Evolutionary conservation across 495 filamentous ascomycete species (phyloP), one percentile per base, ranked within the genome.

Genomic region (Cladorrhinum samala): DNA sequence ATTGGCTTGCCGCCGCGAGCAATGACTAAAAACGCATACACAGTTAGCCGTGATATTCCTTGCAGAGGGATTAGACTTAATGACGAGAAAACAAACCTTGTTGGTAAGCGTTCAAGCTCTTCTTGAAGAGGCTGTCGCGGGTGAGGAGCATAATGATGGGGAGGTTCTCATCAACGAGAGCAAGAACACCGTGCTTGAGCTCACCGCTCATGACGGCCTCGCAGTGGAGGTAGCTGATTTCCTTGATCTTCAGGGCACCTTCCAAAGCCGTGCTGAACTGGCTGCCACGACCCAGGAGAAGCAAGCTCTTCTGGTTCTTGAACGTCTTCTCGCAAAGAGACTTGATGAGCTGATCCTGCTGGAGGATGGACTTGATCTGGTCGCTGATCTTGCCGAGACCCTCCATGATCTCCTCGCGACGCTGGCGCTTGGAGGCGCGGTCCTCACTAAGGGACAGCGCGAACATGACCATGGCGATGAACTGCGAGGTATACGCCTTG

Each of bases 191-290:
- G 69, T 98, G 93, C 77, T 98, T 98, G 58, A 98, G 74, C 74
- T 98, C 93, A 67, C 93, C 93, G 53, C 93, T 97, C 93, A 98
- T 98, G 71, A 98, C 93, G 64, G 93, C 93, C 76, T 98, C 93
- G 70, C 93, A 98, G 70, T 98, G 93, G 46, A 98, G 86, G 70
- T 98, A 98, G 42, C 93, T 97, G 59, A 98, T 98, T 75, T 98
- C 93, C 81, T 98, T 98, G 68, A 98, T 98, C 78, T 98, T 98
- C 33, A 98, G 79, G 44, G 93, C 93, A 82, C 93, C 93, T 76
- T 98, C 93, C 39, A 98, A 84, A 17, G 93, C 93, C 60, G 93
- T 98, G 46, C 93, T 91, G 72, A 91, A 96, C 71, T 98, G 93
- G 63, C 89, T 88, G 56, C 93, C 93, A 72, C 93, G 86, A 45